Evolutionary conservation across 1,284 basidiomycete species (phyloP), one percentile per base, ranked within the genome.

Genomic region (Melampsora abietis-canadensis): DNA sequence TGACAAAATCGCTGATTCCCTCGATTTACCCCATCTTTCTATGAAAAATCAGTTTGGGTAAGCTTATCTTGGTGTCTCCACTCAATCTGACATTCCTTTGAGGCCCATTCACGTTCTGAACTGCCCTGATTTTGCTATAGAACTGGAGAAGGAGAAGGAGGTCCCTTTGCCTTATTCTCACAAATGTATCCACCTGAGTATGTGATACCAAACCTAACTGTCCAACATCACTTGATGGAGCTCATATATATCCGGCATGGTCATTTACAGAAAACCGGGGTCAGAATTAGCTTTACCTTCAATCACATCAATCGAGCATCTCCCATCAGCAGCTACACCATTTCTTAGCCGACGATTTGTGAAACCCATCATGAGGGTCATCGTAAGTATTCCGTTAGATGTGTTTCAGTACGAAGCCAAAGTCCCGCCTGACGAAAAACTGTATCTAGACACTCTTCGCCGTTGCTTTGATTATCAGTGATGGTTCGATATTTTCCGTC

Each of bases 121-220:
- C 34, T n/a, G n/a, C n/a, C n/a, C n/a, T n/a, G n/a, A n/a, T n/a
- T n/a, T n/a, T n/a, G n/a, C 8, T 19, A 21, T 44, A 75, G 72
- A n/a, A 75, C 72, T 6, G 72, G 72, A 14, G 64, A 75, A 37
- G 72, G 72, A 21, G 72, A 75, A 67, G 72, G 72, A 14, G 72
- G 72, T 10, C 72, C 72, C 4, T 75, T 75, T 51, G 72, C 72
- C 5, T 62, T 75, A 62, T 75, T 75, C 60, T 63, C 72, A 21
- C 72, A 75, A 60, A 21, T 75, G 40, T 75, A 75, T 62, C 72
- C 72, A 14, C 17, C 65, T 14, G 64, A 75, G 72, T 75, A 60
- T 48, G 72, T 75, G 24, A 17, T 21, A n/a, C 15, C 15, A 0
- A 27, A 57, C n/a, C 27, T 40, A n/a, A n/a, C 5, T 8, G 4